phyloP scores from a whole-genome alignment of 768 basidiomycete species.

The Mycena crocata region DNA sequence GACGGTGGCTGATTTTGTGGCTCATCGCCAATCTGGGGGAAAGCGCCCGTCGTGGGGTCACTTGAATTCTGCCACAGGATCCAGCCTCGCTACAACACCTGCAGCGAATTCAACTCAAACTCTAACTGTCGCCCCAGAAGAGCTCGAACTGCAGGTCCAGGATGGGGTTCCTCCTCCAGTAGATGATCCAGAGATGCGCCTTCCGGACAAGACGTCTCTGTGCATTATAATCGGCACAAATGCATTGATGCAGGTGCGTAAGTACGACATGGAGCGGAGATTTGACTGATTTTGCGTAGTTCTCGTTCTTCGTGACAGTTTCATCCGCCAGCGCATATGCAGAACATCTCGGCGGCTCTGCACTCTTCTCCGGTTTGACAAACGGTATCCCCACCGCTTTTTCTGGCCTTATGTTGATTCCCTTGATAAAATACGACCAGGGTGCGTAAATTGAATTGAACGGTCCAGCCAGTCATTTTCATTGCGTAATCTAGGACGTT shows the following conservation, averaged over 20 bases:
- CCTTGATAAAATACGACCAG: conserved; percentile 66
- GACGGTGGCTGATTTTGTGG: conserved; percentile 22
- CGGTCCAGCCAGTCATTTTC: not conserved
- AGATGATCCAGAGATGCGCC: conserved; percentile 51
- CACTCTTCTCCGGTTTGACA: conserved; percentile 74
- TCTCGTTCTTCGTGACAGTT: conserved; percentile 77
- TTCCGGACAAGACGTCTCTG: conserved; percentile 58
- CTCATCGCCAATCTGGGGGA: not conserved
- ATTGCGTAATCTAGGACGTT: conserved; percentile 51
- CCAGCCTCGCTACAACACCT: not conserved
- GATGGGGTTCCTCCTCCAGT: not conserved
- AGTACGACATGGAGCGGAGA: not conserved
- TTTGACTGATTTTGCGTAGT: conserved; percentile 45
- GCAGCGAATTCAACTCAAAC: not conserved
- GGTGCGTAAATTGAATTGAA: conserved; percentile 55
- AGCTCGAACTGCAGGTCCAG: not conserved
- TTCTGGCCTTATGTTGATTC: conserved; percentile 68
- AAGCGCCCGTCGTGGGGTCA: conserved; percentile 12
- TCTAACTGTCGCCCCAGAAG: not conserved
- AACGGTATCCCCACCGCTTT: conserved; percentile 76
- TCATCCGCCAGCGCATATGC: conserved; percentile 75
- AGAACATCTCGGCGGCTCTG: conserved; percentile 67
- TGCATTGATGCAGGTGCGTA: conserved; percentile 57
- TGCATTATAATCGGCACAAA: conserved; percentile 56
- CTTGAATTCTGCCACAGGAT: conserved; percentile 1